A percentile compares a stretch with the other conserved stretches of the same genome.
Conservation (phyloP, 2,329 filamentous ascomycete genomes). For the Penicillium sp. region DNA sequence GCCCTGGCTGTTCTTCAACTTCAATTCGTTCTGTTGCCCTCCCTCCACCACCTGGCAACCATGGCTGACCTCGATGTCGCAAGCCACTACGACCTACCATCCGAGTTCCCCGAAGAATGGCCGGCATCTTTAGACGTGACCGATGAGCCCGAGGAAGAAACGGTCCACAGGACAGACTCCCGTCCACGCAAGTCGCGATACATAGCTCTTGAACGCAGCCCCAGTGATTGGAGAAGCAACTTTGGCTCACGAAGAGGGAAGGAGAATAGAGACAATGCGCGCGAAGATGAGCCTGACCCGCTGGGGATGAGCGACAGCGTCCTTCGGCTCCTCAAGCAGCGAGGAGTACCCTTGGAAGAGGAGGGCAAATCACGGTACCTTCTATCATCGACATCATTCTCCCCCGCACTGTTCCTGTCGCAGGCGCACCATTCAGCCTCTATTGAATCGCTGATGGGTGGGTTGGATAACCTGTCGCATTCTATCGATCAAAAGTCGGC, state of each 20-base stretch:
- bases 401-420: conserved; percentile 84
- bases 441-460: conserved; percentile 74
- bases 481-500: conserved; percentile 98
- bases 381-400: conserved; percentile 93
- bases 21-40: conserved; percentile 13
- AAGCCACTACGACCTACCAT: conserved; percentile 85
- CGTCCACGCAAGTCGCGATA: conserved; percentile 71
- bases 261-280: conserved; percentile 72
- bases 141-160: conserved; percentile 63
- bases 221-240: conserved; percentile 67
- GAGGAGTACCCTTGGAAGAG: conserved; percentile 79
- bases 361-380: conserved; percentile 88
- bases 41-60: conserved; percentile 20
- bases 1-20: conserved; percentile 1
- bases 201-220: conserved; percentile 75
- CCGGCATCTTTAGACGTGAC: conserved; percentile 75
- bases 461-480: conserved; percentile 79
- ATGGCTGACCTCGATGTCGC: conserved; percentile 77
- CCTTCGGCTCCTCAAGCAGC: conserved; percentile 70
- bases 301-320: conserved; percentile 87
- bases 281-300: conserved; percentile 90
- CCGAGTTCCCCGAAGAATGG: conserved; percentile 79
- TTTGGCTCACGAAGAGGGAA: conserved; percentile 67
- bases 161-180: conserved; percentile 39
- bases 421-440: conserved; percentile 86